Percentiles rank a stretch among this genome's conserved stretches.
Evolutionary conservation across 1,139 yeast species (phyloP).

Genomic region (Tardiomyces blankii): DNA sequence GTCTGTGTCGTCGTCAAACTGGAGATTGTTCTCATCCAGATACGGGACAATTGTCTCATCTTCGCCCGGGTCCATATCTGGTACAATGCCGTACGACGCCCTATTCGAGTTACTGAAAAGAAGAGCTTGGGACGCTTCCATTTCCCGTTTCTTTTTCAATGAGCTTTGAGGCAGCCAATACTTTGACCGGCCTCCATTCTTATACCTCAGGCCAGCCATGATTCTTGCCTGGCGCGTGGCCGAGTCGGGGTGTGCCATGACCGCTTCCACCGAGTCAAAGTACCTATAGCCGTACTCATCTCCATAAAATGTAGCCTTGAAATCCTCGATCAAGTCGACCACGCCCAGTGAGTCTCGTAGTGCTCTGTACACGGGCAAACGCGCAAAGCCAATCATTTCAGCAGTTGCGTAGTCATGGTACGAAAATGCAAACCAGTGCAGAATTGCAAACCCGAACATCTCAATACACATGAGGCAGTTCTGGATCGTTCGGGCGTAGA

Average conservation of each 20-base stretch:
- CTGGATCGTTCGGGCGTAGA: conserved; percentile 46
- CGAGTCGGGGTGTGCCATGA: conserved; percentile 58
- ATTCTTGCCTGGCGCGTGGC: conserved; percentile 60
- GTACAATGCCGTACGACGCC: neutral
- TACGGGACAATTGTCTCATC: neutral
- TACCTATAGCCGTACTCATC: conserved; percentile 69
- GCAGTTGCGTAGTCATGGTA: conserved; percentile 58
- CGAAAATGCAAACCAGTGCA: conserved; percentile 82
- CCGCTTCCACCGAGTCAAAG: conserved; percentile 71
- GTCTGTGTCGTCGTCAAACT: conserved; percentile 11
- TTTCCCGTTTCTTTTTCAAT: neutral
- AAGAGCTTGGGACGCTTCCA: neutral
- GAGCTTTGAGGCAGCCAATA: conserved; percentile 59
- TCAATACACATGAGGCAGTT: conserved; percentile 77
- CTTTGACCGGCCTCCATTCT: conserved; percentile 64
- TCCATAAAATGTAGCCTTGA: conserved; percentile 64
- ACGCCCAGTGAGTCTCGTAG: conserved; percentile 66
- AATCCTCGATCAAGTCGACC: conserved; percentile 68
- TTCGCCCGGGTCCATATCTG: neutral
- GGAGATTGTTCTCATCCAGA: neutral
- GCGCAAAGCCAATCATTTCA: conserved; percentile 52
- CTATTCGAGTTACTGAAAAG: neutral
- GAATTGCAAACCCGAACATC: conserved; percentile 72
- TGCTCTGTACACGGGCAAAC: conserved; percentile 51
- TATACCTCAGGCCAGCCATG: conserved; percentile 74